Evolutionary conservation across 805 yeast genomes (phyloP), one percentile per base, ranked within the genome.

Genomic region (Starmerella floricola): DNA sequence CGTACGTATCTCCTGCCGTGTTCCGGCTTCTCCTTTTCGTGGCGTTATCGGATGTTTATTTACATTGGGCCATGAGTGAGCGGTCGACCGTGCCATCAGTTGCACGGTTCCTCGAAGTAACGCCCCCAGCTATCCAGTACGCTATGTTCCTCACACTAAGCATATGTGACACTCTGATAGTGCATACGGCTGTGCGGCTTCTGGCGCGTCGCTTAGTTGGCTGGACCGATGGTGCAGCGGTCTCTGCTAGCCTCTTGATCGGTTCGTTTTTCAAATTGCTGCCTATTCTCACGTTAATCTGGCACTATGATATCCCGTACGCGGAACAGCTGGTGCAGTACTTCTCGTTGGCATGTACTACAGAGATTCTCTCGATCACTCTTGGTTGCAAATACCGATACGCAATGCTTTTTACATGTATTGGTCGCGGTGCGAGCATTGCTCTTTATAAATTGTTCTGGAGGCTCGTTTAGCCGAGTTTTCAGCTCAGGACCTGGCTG

Each of bases 61-160:
- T 91, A 40, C 77, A 76, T 1, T 91, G 98, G 97, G 94, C 94
- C 0, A 74, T 78, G 42, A 87, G 81, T 47, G 98, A 88, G 59
- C 75, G 73, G 51, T 71, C 68, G 31, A 48, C 55, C 26, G 59
- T 52, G 19, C 40, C 51, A 28, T 33, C 34, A 17, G 47, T 41
- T 17, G 35, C 30, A n/a, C 38, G 48, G 56, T 32, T 62, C 62
- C 15, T 50, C 50, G 38, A 34, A 31, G 10, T n/a, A 10, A 40
- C 57, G 31, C 57, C 66, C 6, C 61, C 62, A 12, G 43, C 55
- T 12, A 42, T 47, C 11, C 72, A 66, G 52, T 68, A 68, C 46
- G 31, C 56, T 30, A 42, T 59, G 39, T 66, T 67, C 45, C 45
- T 64, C 18, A 32, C 55, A 3, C 57, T 58, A 39, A 64, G 69